A percentile compares a stretch with the other conserved stretches of the same genome.
phyloP scores from a whole-genome alignment of 2,329 filamentous ascomycete genomes.

The Thelonectria rubi region DNA sequence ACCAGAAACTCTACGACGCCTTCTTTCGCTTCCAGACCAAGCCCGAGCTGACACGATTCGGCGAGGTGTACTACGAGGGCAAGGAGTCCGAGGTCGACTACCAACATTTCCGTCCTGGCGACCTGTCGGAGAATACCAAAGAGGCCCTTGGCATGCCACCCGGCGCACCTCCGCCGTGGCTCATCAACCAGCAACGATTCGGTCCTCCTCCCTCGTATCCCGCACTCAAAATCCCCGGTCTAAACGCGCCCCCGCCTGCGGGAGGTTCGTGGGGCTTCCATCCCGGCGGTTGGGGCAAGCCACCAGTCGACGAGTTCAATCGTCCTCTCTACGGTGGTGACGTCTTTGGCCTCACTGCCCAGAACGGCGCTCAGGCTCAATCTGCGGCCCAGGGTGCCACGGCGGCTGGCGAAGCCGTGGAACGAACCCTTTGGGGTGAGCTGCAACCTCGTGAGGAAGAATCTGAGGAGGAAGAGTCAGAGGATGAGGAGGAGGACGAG shows the following conservation, averaged over 20 bases:
- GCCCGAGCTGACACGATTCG: slow-evolving; percentile 90
- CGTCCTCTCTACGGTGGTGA: slow-evolving; percentile 92
- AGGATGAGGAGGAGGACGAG: slow-evolving; percentile 74
- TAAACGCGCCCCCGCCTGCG: slow-evolving; percentile 91
- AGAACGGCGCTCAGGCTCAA: slow-evolving; percentile 50
- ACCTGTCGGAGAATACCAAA: slow-evolving; percentile 87
- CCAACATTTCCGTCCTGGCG: slow-evolving; percentile 87
- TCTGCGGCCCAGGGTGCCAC: slow-evolving; percentile 48
- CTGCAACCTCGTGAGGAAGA: slow-evolving; percentile 81
- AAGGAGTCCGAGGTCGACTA: slow-evolving; percentile 98
- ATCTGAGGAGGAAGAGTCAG: slow-evolving; percentile 78
- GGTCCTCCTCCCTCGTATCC: slow-evolving; percentile 95
- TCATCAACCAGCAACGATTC: slow-evolving; percentile 95
- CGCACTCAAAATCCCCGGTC: slow-evolving; percentile 90
- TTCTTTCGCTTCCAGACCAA: slow-evolving; percentile 99
- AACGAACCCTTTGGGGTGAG: slow-evolving; percentile 91
- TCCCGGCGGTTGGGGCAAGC: slow-evolving; percentile 95
- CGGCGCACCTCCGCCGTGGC: slow-evolving; percentile 92
- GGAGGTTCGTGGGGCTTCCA: slow-evolving; percentile 95
- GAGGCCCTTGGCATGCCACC: slow-evolving; percentile 94
- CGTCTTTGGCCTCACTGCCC: slow-evolving; percentile 79
- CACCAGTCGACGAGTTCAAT: slow-evolving; percentile 93
- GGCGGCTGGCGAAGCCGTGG: slow-evolving; percentile 76
- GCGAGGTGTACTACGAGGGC: slow-evolving; percentile 99
- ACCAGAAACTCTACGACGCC: slow-evolving; percentile 96